A percentile compares a stretch with the other conserved stretches of the same genome.
Evolutionary conservation across 306 rosid species (phyloP).

Genomic region (Prunus salicina): DNA sequence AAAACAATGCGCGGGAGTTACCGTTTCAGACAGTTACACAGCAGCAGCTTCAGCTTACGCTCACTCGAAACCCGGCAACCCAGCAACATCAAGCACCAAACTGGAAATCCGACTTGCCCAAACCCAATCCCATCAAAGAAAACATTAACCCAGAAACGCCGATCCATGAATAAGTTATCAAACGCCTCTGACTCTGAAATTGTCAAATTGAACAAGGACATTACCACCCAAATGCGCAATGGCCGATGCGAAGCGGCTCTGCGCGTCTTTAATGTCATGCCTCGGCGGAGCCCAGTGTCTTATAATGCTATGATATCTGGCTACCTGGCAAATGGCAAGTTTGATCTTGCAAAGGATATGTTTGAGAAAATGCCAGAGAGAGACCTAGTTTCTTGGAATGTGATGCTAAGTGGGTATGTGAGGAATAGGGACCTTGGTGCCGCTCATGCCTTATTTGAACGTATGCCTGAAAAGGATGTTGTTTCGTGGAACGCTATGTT

Average conservation of each 20-base stretch:
- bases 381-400: conserved; percentile 77
- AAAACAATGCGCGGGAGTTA: conserved; percentile 31
- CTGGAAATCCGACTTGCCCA: conserved; percentile 5
- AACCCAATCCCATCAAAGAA: conserved; percentile 34
- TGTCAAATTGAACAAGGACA: conserved; percentile 53
- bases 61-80: conserved; percentile 23
- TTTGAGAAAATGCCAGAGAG: conserved; percentile 70
- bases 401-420: conserved; percentile 77
- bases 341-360: conserved; percentile 52
- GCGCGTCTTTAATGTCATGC: conserved; percentile 55
- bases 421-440: conserved; percentile 52
- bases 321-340: conserved; percentile 47
- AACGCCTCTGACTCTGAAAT: conserved; percentile 44
- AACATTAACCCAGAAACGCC: conserved; percentile 17
- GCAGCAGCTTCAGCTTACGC: conserved; percentile 24
- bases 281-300: conserved; percentile 60
- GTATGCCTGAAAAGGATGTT: conserved; percentile 64
- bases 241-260: conserved; percentile 65
- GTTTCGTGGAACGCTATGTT: conserved; percentile 86
- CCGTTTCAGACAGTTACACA: conserved; percentile 28
- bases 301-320: conserved; percentile 80
- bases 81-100: conserved; percentile 19
- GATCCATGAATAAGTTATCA: conserved; percentile 20
- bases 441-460: conserved; percentile 57
- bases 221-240: conserved; percentile 67